Base-by-base conservation (phyloP, 371 early-diverging fungal genomes). In the Actinomortierella wolfii region DNA sequence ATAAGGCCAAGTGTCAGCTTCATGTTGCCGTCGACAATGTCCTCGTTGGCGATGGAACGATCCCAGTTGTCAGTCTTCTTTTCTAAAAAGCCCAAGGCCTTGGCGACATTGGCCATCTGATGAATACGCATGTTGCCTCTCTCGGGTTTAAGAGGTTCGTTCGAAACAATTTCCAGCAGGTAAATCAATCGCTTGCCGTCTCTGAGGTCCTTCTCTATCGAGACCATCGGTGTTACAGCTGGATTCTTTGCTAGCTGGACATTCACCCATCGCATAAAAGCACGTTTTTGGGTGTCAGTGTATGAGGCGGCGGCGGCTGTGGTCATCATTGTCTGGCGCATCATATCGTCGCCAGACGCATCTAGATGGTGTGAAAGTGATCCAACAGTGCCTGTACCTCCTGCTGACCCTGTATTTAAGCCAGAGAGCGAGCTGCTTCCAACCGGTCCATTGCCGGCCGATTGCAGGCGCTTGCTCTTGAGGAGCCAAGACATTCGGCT, bases 1-100 rank as follows among this genome's bases (percentile, higher is more conserved):
- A 93, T 78, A 20, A 94, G 80, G n/a, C 93, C 96, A 15, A 95
- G 68, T 6, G 93, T 94, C 59, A 94, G 83, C 76, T 94, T 95
- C 29, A 85, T 59, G 68, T 94, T 92, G 26, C 94, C 93, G 67
- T 94, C 91, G 23, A 92, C 90, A 62, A 95, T 91, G 64, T 92
- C 93, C 53, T 88, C 90, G 29, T 88, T 83, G 45, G 93, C 93
- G 58, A 94, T 90, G 64, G 92, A 87, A 20, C 66, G 44, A 43
- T 64, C 28, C 0, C 66, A 61, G 4, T 86, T 80, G 42, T 86
- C 88, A 3, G 85, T 65, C 42, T 83, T 84, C 40, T 77, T 75
- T 64, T 86, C 83, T 41, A 95, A 62, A 67, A 86, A 92, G 8
- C 78, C 64, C 21, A 95, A 65, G 2, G 91, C 85, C 56, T 87